These are phyloP conservation scores for Cercospora zeae-maydis DNA, from an alignment of 2,329 filamentous ascomycete genomes.

Conservation along the genomic window DNA sequence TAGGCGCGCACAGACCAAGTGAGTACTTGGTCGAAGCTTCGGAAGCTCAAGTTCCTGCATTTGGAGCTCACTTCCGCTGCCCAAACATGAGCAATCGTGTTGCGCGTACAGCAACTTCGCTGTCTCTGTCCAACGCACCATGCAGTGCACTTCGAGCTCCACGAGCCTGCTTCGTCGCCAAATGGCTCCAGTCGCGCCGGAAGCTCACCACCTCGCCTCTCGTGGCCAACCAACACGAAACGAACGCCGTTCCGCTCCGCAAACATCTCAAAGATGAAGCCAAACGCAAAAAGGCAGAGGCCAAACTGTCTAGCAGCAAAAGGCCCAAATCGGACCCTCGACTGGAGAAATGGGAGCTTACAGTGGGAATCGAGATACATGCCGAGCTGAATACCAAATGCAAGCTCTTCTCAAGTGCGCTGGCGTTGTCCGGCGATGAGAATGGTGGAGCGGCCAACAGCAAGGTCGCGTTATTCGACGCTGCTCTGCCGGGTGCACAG, in stretches of 20 bases:
- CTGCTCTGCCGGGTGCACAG: slow-evolving; percentile 84
- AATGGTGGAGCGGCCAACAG: slow-evolving; percentile 62
- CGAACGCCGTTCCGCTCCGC: slow-evolving; percentile 34
- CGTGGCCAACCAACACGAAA: slow-evolving; percentile 21
- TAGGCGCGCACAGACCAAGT: background rate
- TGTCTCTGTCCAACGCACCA: background rate
- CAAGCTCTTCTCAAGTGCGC: slow-evolving; percentile 79
- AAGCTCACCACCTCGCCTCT: slow-evolving; percentile 22
- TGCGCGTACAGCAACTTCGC: slow-evolving; percentile 1
- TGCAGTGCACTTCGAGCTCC: slow-evolving; percentile 12
- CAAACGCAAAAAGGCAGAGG: slow-evolving; percentile 29
- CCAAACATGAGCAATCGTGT: slow-evolving; percentile 8
- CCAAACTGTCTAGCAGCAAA: slow-evolving; percentile 14
- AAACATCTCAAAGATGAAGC: slow-evolving; percentile 44
- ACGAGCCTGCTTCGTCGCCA: slow-evolving; percentile 30
- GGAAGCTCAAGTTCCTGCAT: background rate
- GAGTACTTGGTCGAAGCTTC: background rate
- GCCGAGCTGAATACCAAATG: slow-evolving; percentile 84
- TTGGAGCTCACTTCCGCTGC: background rate
- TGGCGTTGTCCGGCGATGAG: slow-evolving; percentile 34
- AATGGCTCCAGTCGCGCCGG: slow-evolving; percentile 32
- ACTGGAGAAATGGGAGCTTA: slow-evolving; percentile 75
- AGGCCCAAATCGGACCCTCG: slow-evolving; percentile 21
- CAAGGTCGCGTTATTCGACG: slow-evolving; percentile 85
- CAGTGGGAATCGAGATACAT: slow-evolving; percentile 95